Conservation (phyloP, 2,329 filamentous ascomycete species). For the Penicillium thymicola region DNA sequence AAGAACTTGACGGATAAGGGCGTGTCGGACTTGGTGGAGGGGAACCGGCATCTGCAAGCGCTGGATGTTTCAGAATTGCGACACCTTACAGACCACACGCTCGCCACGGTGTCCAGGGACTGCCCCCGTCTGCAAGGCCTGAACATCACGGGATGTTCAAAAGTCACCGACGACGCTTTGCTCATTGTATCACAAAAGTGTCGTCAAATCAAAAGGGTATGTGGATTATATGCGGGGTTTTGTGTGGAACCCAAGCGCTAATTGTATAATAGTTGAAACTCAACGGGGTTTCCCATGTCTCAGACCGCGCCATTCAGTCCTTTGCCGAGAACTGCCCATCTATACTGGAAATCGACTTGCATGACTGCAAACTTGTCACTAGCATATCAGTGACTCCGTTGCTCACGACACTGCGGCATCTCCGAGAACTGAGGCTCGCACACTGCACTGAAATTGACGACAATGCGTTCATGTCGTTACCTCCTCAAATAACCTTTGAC, state of each 20-base stretch:
- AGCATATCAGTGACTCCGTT: conserved; percentile 81
- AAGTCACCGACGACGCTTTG: conserved; percentile 82
- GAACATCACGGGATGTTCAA: conserved; percentile 83
- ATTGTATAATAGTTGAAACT: conserved; percentile 69
- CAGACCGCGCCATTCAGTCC: conserved; percentile 74
- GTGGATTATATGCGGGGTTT: conserved; percentile 29
- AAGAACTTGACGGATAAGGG: conserved; percentile 78
- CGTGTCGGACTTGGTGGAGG: conserved; percentile 72
- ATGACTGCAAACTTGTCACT: conserved; percentile 76
- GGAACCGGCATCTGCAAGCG: conserved; percentile 77
- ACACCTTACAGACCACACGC: conserved; percentile 76
- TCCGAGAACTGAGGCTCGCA: conserved; percentile 86
- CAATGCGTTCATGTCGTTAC: conserved; percentile 78
- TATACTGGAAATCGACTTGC: conserved; percentile 93
- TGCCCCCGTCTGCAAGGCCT: conserved; percentile 85
- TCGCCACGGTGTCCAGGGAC: conserved; percentile 73
- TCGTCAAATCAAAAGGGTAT: conserved; percentile 78
- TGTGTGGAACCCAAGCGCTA: background rate
- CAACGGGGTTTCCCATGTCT: conserved; percentile 84
- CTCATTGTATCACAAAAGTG: conserved; percentile 76
- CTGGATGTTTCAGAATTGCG: conserved; percentile 83
- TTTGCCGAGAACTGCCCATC: conserved; percentile 88
- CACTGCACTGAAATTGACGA: conserved; percentile 84
- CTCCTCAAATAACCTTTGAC: conserved; percentile 64
- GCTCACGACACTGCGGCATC: conserved; percentile 70